phyloP scores from a whole-genome alignment of 2,329 filamentous ascomycete species.

The Curvularia lunata region DNA sequence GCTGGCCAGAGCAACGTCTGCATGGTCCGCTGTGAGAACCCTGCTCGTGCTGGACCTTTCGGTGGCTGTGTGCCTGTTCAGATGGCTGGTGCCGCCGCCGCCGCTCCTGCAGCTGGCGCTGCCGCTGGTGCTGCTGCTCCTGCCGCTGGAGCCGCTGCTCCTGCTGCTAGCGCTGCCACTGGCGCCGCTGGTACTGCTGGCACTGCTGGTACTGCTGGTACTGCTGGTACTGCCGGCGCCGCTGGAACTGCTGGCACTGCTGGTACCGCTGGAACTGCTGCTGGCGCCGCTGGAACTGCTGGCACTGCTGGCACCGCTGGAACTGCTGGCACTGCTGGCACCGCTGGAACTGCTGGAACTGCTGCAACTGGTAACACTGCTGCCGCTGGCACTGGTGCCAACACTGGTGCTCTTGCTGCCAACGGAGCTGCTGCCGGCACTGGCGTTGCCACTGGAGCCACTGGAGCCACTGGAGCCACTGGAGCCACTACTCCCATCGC shows the following conservation, averaged over 20 bases:
- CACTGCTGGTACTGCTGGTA: constrained; percentile 7
- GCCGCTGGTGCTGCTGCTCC: background rate
- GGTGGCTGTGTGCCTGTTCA: constrained; percentile 67
- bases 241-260: constrained; percentile 6
- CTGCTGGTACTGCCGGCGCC: constrained; percentile 10
- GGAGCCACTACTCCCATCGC: constrained; percentile 6
- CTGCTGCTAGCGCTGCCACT: background rate
- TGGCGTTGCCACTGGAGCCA: background rate
- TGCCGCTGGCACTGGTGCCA: constrained; percentile 4
- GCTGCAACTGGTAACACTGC: constrained; percentile 3
- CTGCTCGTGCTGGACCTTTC: constrained; percentile 66
- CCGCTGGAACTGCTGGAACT: constrained; percentile 5
- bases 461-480: constrained; percentile 8
- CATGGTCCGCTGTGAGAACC: constrained; percentile 68
- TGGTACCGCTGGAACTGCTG: constrained; percentile 2
- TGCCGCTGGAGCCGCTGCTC: constrained; percentile 2
- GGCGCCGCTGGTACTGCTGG: constrained; percentile 10
- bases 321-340: constrained; percentile 6
- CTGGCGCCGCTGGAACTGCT: constrained; percentile 11
- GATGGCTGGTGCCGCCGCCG: constrained; percentile 45
- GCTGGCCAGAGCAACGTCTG: constrained; percentile 66
- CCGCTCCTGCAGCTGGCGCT: constrained; percentile 1
- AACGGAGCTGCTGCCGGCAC: constrained; percentile 6
- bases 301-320: constrained; percentile 14
- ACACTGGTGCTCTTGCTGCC: constrained; percentile 4